These are phyloP conservation scores for Porodaedalea pini DNA, from an alignment of 1,284 basidiomycete genomes.

Conservation along the genomic window DNA sequence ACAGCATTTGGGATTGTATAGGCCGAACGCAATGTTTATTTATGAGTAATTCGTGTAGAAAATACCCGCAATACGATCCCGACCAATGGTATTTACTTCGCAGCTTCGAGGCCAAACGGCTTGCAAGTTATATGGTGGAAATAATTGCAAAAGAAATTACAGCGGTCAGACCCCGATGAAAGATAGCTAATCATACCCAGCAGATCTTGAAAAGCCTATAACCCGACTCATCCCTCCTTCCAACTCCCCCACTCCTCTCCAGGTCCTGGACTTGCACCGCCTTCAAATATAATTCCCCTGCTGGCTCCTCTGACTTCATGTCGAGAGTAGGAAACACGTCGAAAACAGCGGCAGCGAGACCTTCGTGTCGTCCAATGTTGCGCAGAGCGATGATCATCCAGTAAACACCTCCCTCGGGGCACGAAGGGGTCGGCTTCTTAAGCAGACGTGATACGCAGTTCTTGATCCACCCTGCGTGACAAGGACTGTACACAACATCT, in stretches of 20 bases:
- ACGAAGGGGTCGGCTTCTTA: conserved; percentile 28
- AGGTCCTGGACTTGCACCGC: conserved; percentile 46
- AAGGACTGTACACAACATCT: conserved; percentile 69
- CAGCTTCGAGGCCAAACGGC: background rate
- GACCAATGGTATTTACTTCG: background rate
- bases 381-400: conserved; percentile 72
- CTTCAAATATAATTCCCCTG: conserved; percentile 32
- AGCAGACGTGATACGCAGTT: conserved; percentile 52
- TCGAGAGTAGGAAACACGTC: conserved; percentile 44
- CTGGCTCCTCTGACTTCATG: background rate
- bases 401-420: conserved; percentile 45
- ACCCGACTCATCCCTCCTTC: conserved; percentile 65
- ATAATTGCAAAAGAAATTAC: too few relatives aligned
- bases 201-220: conserved; percentile 68
- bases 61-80: background rate
- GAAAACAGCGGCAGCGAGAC: conserved; percentile 55
- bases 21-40: background rate
- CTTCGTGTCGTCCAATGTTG: conserved; percentile 63
- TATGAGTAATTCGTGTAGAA: conserved; percentile 6
- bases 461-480: conserved; percentile 66
- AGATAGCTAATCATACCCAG: conserved; percentile 38
- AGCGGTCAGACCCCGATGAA: too few relatives aligned
- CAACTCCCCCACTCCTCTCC: conserved; percentile 47
- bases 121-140: background rate
- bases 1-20: background rate